A percentile compares a stretch with the other conserved stretches of the same genome.
Conservation (phyloP, 2,329 filamentous ascomycete species). For the Eutypella sp. region DNA sequence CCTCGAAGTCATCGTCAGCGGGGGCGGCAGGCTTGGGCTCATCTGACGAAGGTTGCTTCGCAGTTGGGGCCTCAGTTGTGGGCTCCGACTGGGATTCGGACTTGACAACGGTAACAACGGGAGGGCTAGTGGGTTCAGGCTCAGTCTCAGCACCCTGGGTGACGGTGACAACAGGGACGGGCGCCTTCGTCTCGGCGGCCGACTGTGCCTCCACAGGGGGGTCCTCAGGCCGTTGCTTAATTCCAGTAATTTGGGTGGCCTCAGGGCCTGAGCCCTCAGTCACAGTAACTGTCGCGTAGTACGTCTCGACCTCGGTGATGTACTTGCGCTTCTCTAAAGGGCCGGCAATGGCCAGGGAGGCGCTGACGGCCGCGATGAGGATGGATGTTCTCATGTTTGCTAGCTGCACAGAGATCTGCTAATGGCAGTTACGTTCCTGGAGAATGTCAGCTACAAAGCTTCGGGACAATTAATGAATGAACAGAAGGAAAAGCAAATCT, state of each 20-base stretch:
- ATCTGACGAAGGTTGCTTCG: constrained; percentile 2
- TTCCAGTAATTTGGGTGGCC: constrained; percentile 9
- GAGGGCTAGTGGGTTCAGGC: constrained; percentile 5
- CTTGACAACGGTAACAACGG: constrained; percentile 4
- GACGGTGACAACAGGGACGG: not conserved
- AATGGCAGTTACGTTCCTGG: no score
- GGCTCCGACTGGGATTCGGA: constrained; percentile 1
- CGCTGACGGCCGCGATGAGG: constrained; percentile 28
- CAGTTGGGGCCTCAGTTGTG: constrained; percentile 5
- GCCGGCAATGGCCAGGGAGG: constrained; percentile 27
- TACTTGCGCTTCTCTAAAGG: constrained; percentile 28
- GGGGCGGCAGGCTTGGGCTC: constrained; percentile 8
- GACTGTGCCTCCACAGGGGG: not conserved
- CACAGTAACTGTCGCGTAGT: constrained; percentile 30
- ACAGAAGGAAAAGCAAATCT: no score
- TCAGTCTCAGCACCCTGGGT: not conserved
- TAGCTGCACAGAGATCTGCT: constrained; percentile 6
- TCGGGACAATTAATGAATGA: constrained; percentile 6
- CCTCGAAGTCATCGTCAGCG: constrained; percentile 29
- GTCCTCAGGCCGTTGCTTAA: constrained; percentile 12
- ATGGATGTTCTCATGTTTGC: constrained; percentile 36
- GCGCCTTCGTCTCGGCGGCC: not conserved
- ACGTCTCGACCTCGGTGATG: constrained; percentile 28
- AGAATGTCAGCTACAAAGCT: constrained; percentile 6
- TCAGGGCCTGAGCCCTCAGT: constrained; percentile 22